Evolutionary conservation across 2,329 filamentous ascomycete genomes (phyloP).

Genomic region (Reticulascus tulasneorum): DNA sequence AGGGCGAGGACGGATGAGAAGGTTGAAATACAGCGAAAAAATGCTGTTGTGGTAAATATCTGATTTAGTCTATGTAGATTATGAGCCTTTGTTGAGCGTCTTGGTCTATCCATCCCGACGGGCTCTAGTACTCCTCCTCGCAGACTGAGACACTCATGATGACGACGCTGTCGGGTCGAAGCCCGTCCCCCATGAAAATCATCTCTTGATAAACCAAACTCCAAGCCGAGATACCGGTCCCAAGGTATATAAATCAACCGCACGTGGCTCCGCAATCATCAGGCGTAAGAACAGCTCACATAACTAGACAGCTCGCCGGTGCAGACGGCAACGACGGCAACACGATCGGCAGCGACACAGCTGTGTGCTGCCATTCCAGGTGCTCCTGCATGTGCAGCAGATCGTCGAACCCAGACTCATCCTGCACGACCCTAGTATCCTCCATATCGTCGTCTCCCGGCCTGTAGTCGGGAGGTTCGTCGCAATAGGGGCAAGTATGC

Average conservation of each 20-base stretch:
- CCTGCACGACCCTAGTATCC: conserved; percentile 42
- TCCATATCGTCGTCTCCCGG: conserved; percentile 46
- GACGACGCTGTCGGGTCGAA: too few species aligned
- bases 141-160: too few species aligned
- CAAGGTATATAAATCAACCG: conserved; percentile 3
- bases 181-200: too few species aligned
- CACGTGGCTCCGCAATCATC: conserved; percentile 6
- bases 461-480: conserved; percentile 40
- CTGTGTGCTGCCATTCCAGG: conserved; percentile 53
- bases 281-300: conserved; percentile 30
- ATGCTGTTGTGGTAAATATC: too few species aligned
- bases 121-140: too few species aligned
- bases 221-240: too few species aligned
- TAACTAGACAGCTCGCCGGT: conserved; percentile 39
- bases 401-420: conserved; percentile 45
- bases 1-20: too few species aligned
- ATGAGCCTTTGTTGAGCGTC: too few species aligned
- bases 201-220: too few species aligned
- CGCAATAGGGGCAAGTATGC: conserved; percentile 53
- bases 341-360: conserved; percentile 29
- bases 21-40: too few species aligned
- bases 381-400: conserved; percentile 49
- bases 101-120: too few species aligned
- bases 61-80: too few species aligned
- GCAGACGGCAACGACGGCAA: conserved; percentile 25